phyloP scores from a whole-genome alignment of 768 basidiomycete species.

The Pleurotus tuber-regium region DNA sequence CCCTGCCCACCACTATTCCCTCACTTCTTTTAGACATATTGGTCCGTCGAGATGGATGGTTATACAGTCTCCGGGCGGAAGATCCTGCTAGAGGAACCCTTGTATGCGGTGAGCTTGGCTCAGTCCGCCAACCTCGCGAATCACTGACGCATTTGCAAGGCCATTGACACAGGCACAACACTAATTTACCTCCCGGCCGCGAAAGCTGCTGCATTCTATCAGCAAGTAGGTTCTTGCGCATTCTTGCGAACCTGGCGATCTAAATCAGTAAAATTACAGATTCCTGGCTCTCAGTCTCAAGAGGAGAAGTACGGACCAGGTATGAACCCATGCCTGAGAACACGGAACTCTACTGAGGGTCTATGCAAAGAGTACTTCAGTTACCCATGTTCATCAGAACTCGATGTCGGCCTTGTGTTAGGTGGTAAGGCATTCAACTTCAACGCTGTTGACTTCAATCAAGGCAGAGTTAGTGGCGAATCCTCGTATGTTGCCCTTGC shows the following conservation, averaged over 20 bases:
- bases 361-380: constrained; percentile 48
- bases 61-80: constrained; percentile 28
- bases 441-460: constrained; percentile 51
- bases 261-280: constrained; percentile 28
- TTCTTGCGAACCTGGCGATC: background rate
- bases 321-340: constrained; percentile 13
- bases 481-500: constrained; percentile 21
- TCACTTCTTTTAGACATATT: constrained; percentile 47
- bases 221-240: constrained; percentile 24
- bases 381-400: constrained; percentile 44
- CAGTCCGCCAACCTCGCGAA: constrained; percentile 10
- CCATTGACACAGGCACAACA: constrained; percentile 68
- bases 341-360: background rate
- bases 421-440: constrained; percentile 38
- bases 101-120: constrained; percentile 33
- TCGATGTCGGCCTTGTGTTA: constrained; percentile 43
- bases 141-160: constrained; percentile 30
- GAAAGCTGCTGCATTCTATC: constrained; percentile 46
- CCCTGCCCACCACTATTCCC: background rate
- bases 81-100: constrained; percentile 19
- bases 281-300: constrained; percentile 40
- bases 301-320: constrained; percentile 43
- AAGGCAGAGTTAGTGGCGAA: constrained; percentile 33
- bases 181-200: constrained; percentile 54
- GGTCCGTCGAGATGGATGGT: constrained; percentile 52